A percentile compares a stretch with the other conserved stretches of the same genome.
phyloP scores from a whole-genome alignment of 495 filamentous ascomycete genomes.

The Pseudotulostoma volvatum region DNA sequence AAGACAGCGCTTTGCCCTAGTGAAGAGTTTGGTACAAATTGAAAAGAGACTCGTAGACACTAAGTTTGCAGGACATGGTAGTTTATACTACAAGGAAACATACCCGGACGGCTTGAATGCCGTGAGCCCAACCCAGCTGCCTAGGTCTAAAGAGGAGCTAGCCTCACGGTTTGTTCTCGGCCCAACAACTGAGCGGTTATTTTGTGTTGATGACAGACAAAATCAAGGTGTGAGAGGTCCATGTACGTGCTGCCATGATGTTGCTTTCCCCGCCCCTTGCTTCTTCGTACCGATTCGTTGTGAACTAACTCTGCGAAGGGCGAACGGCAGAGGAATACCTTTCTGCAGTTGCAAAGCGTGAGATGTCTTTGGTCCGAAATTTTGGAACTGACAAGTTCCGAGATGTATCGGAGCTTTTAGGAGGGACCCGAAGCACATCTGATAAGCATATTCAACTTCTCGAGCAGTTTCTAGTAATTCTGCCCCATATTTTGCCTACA shows the following conservation, averaged over 20 bases:
- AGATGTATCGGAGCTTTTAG: not conserved
- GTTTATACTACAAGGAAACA: conserved; percentile 15
- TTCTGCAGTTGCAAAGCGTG: conserved; percentile 5
- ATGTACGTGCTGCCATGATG: too few relatives aligned
- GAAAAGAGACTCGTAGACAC: conserved; percentile 12
- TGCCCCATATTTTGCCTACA: conserved; percentile 8
- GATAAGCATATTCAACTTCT: too few relatives aligned
- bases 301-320: too few relatives aligned
- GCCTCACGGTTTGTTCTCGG: conserved; percentile 9
- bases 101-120: too few relatives aligned
- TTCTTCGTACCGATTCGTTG: too few relatives aligned
- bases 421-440: not conserved
- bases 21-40: too few relatives aligned
- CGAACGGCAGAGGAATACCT: conserved; percentile 7
- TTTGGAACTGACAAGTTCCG: not conserved
- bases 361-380: conserved; percentile 5
- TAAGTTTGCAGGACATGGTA: conserved; percentile 12
- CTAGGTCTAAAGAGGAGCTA: too few relatives aligned
- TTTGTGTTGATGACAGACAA: too few relatives aligned
- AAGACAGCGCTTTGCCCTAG: too few relatives aligned
- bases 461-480: conserved; percentile 7
- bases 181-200: conserved; percentile 10
- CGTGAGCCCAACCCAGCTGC: too few relatives aligned
- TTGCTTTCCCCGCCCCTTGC: too few relatives aligned
- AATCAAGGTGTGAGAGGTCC: too few relatives aligned